Evolutionary conservation across 768 basidiomycete species (phyloP).

Genomic region (Peribolospora kevripleyi): DNA sequence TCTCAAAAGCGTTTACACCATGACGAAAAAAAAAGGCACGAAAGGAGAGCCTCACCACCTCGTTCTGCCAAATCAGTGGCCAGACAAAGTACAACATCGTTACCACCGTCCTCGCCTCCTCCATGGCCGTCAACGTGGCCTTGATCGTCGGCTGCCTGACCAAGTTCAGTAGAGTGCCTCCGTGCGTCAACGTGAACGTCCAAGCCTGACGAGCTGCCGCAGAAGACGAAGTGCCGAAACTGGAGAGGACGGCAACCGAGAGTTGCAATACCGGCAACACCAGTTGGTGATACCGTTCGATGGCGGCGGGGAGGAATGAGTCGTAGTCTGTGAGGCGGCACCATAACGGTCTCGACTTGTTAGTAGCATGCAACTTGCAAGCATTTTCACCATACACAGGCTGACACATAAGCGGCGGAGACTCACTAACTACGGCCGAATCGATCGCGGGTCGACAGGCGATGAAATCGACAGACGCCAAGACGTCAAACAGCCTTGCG

Average conservation of each 20-base stretch:
- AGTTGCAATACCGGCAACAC: constrained; percentile 70
- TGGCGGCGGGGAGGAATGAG: constrained; percentile 63
- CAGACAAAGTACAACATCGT: constrained; percentile 43
- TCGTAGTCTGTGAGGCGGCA: constrained; percentile 35
- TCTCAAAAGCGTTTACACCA: constrained; percentile 5
- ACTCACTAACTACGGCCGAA: constrained; percentile 42
- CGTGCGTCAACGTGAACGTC: constrained; percentile 57
- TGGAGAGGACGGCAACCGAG: constrained; percentile 52
- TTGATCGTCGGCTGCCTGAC: constrained; percentile 47
- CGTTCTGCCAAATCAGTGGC: constrained; percentile 45
- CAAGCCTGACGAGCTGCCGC: constrained; percentile 29
- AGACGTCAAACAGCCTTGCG: constrained; percentile 41
- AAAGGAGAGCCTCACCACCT: constrained; percentile 35
- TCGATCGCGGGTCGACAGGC: constrained; percentile 61
- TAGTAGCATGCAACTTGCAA: neutral
- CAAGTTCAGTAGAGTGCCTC: constrained; percentile 57
- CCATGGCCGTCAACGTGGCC: constrained; percentile 38
- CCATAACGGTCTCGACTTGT: neutral
- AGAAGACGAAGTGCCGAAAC: constrained; percentile 21
- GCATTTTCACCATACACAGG: constrained; percentile 5
- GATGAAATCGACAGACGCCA: constrained; percentile 67
- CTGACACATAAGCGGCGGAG: neutral
- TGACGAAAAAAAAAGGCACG: constrained; percentile 1
- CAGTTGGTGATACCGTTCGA: constrained; percentile 74
- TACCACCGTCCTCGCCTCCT: constrained; percentile 58